A percentile compares a stretch with the other conserved stretches of the same genome.
phyloP scores from a whole-genome alignment of 495 filamentous ascomycete species.

The Cenococcum geophilum region DNA sequence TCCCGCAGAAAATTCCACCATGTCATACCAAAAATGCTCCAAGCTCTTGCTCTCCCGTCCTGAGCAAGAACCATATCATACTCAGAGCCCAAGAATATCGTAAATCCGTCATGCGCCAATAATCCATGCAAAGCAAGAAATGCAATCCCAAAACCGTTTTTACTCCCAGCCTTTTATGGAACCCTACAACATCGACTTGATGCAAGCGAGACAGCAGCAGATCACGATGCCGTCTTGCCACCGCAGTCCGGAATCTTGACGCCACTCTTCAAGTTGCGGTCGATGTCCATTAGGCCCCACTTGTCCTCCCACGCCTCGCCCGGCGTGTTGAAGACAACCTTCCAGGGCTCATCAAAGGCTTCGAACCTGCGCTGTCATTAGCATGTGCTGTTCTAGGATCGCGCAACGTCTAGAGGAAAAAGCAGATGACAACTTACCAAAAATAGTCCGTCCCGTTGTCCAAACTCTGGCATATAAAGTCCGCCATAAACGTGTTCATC shows the following conservation, averaged over 20 bases:
- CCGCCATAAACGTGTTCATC: constrained; percentile 80
- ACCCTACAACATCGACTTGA: not conserved
- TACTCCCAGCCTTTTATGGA: not conserved
- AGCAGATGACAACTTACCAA: constrained; percentile 52
- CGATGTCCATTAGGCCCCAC: constrained; percentile 88
- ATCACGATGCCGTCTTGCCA: constrained; percentile 55
- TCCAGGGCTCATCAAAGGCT: constrained; percentile 96
- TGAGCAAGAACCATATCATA: not conserved
- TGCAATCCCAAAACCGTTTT: not conserved
- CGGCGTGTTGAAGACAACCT: constrained; percentile 59
- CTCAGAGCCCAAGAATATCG: too few relatives aligned
- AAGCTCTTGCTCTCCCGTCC: not conserved
- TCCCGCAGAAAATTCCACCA: not conserved
- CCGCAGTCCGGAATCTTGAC: constrained; percentile 84
- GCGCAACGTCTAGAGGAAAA: constrained; percentile 1
- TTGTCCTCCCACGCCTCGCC: constrained; percentile 88
- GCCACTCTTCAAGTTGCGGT: constrained; percentile 77
- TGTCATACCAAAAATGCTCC: not conserved
- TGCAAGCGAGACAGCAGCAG: not conserved
- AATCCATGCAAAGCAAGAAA: not conserved
- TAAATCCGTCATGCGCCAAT: too few relatives aligned
- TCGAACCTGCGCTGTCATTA: constrained; percentile 58
- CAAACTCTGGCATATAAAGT: constrained; percentile 77
- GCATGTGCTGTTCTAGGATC: constrained; percentile 4
- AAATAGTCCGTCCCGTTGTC: constrained; percentile 83